Base-by-base conservation (phyloP, 2,329 filamentous ascomycete genomes). In the Aspergillus sp. region DNA sequence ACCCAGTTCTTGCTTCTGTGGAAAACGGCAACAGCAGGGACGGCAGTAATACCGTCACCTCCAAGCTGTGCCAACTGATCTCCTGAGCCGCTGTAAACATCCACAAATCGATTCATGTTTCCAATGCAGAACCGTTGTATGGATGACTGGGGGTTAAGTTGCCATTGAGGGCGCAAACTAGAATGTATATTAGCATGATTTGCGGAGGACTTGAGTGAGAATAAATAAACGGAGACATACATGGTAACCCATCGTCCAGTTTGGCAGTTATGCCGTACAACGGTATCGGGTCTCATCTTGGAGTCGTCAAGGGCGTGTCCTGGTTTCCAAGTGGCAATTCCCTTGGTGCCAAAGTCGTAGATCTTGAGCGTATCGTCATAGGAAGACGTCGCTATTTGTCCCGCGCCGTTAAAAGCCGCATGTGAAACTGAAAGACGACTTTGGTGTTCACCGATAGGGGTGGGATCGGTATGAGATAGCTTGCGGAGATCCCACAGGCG, bases 91-190 rank as follows among this genome's bases (percentile, higher is more conserved):
- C 89, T 89, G 71, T 89, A 99, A 0, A 99, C 84, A 69, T 99
- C 95, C 1, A 98, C 91, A 66, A 97, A 98, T 1, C 95, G 86
- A 70, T 96, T 96, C 95, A 98, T 98, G 66, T 98, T 99, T 1
- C 91, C 95, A 56, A 99, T 93, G 22, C 86, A 90, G 66, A 99
- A 92, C 60, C 93, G 91, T 62, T 96, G 88, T 5, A 96, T 86
- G 7, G 88, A 87, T 57, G 95, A 91, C 34, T 82, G 78, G 0
- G 95, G 93, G 45, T 84, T 82, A 32, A 84, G 80, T 73, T 99
- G 95, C 95, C 95, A 99, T 66, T 96, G 91, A 72, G 95, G 83
- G 82, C 96, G 70, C 81, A 89, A 77, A 66, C 84, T 86, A n/a
- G 73, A 48, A 34, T 56, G 9, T 32, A 12, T 44, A 43, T 48